Evolutionary conservation across 2,329 filamentous ascomycete genomes (phyloP).

Genomic region (Pezicula radicicola): DNA sequence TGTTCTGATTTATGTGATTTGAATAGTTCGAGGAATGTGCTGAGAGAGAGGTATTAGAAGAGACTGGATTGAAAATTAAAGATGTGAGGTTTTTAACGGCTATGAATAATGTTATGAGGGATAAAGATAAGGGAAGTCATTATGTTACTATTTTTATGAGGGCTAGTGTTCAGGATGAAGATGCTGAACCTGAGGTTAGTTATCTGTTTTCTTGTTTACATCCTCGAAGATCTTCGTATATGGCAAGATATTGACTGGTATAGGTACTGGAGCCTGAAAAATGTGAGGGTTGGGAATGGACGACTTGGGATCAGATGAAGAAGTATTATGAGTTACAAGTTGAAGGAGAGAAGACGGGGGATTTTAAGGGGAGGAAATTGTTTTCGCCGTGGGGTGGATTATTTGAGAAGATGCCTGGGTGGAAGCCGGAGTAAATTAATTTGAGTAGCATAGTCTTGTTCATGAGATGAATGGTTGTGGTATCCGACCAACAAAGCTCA

Average conservation of each 20-base stretch:
- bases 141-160: slow-evolving; percentile 72
- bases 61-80: slow-evolving; percentile 60
- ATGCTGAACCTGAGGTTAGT: slow-evolving; percentile 48
- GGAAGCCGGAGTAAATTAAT: too few relatives aligned
- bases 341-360: slow-evolving; percentile 22
- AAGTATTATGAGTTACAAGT: slow-evolving; percentile 25
- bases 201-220: too few relatives aligned
- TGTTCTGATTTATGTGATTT: too few relatives aligned
- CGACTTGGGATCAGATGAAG: slow-evolving; percentile 44
- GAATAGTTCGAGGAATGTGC: slow-evolving; percentile 53
- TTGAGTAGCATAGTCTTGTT: too few relatives aligned
- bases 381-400: slow-evolving; percentile 35
- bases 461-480: too few relatives aligned
- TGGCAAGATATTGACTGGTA: too few relatives aligned
- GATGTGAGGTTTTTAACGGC: slow-evolving; percentile 52
- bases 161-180: slow-evolving; percentile 44
- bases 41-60: slow-evolving; percentile 64
- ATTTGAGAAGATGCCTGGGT: too few relatives aligned
- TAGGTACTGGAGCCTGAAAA: slow-evolving; percentile 37
- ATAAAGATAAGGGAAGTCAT: slow-evolving; percentile 52
- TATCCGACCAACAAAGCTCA: too few relatives aligned
- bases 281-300: slow-evolving; percentile 53
- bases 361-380: slow-evolving; percentile 29
- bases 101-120: slow-evolving; percentile 64
- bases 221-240: too few relatives aligned